Conservation (phyloP, 192 early-diverging fungal genomes). For the Entomortierella lignicola region DNA sequence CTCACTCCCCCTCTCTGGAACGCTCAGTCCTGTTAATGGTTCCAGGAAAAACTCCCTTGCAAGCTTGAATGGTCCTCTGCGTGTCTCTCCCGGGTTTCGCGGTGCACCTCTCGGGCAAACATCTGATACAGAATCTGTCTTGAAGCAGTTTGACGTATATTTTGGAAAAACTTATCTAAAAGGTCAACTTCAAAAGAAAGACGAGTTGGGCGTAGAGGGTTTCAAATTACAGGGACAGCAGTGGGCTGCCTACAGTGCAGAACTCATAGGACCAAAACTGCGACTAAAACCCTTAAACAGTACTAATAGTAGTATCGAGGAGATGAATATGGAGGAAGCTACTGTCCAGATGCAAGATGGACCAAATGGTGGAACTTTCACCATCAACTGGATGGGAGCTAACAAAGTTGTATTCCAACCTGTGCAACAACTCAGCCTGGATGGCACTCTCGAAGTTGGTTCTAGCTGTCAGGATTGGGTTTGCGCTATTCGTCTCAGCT, state of each 20-base stretch:
- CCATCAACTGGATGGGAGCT: slow-evolving; percentile 75
- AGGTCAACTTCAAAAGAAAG: slow-evolving; percentile 80
- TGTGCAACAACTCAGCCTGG: slow-evolving; percentile 47
- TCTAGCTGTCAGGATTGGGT: slow-evolving; percentile 75
- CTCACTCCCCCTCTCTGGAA: slow-evolving; percentile 34
- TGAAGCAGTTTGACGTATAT: slow-evolving; percentile 72
- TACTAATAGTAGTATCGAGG: slow-evolving; percentile 64
- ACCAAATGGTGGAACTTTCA: slow-evolving; percentile 66
- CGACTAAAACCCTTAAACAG: slow-evolving; percentile 66
- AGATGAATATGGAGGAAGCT: slow-evolving; percentile 83
- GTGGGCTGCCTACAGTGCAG: slow-evolving; percentile 81
- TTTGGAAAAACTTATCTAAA: slow-evolving; percentile 76
- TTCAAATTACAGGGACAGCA: slow-evolving; percentile 67
- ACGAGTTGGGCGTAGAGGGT: slow-evolving; percentile 71
- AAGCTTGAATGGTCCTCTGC: slow-evolving; percentile 13
- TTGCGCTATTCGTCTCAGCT: slow-evolving; percentile 75
- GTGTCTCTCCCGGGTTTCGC: slow-evolving; percentile 41
- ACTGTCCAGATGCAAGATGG: slow-evolving; percentile 68
- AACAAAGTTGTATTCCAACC: slow-evolving; percentile 72
- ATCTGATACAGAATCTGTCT: slow-evolving; percentile 57
- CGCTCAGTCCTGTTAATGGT: slow-evolving; percentile 4
- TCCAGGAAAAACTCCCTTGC: slow-evolving; percentile 46
- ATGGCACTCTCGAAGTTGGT: slow-evolving; percentile 64
- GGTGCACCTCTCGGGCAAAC: slow-evolving; percentile 54
- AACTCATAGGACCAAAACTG: slow-evolving; percentile 76